Base-by-base conservation (phyloP, 768 basidiomycete genomes). In the Boletus pseudo-olivaceus region DNA sequence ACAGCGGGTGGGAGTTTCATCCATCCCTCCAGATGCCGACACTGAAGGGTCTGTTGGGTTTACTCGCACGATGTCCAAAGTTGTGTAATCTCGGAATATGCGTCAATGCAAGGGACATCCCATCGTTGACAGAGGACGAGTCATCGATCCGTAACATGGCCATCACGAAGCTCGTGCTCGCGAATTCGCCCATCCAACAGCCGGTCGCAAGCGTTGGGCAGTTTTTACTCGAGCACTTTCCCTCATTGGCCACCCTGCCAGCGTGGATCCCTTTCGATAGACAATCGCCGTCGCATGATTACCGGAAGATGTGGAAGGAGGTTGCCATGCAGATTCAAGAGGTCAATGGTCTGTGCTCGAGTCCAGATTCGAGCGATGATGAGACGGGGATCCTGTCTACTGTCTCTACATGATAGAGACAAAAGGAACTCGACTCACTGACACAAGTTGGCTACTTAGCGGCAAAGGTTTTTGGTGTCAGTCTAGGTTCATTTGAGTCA, bases 201-300 rank as follows among this genome's bases (percentile, higher is more conserved):
- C 44, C 51, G 3, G 44, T 41, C 7, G 14, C n/a, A 7, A n/a
- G 23, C 0, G 48, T 58, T 19, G 35, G 42, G 1, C 42, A 11
- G 14, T 59, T 58, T 38, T 20, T 58, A 15, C n/a, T 48, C 17
- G 9, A 37, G n/a, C 51, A 50, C 10, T 20, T 54, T 37, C 56
- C 56, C 35, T 60, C 52, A 6, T 12, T 51, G 29, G 8, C 1
- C 11, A 8, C 1, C 1, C 15, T 50, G 14, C 7, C 3, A 3
- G 39, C 14, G 20, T 42, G 27, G 20, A 11, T 3, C 1, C 11
- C n/a, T 34, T 1, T 17, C 10, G 4, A 12, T 15, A 15, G 8
- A 9, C 6, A 9, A 23, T 19, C 15, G 15, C 26, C 20, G 15
- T 34, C 20, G 46, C 33, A 6, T 10, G 30, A 32, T 5, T 44